Evolutionary conservation across 805 yeast species (phyloP).

Genomic region (Spathaspora passalidarum): DNA sequence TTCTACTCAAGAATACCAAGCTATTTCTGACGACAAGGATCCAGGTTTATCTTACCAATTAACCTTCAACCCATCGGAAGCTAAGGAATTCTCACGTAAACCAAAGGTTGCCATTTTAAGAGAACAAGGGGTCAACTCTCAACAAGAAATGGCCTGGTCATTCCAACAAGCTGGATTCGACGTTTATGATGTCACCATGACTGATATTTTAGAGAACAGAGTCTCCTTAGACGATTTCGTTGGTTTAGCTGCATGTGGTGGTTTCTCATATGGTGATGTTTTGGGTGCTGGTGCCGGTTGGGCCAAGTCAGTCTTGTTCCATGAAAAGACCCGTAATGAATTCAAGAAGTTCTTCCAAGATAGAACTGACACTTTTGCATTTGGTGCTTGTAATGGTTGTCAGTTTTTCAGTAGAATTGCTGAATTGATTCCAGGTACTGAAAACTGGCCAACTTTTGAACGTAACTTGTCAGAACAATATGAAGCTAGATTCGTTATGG

Average conservation of each 20-base stretch:
- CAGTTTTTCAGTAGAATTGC: conserved; percentile 89
- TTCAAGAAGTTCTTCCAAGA: conserved; percentile 79
- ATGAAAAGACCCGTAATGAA: conserved; percentile 70
- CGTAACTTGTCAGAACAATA: conserved; percentile 90
- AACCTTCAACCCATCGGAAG: conserved; percentile 50
- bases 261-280: conserved; percentile 98
- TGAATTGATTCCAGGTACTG: conserved; percentile 87
- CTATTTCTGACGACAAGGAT: conserved; percentile 74
- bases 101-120: conserved; percentile 95
- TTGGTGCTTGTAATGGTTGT: conserved; percentile 99
- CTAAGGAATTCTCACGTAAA: conserved; percentile 26
- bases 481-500: conserved; percentile 91
- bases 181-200: conserved; percentile 94
- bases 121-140: conserved; percentile 98
- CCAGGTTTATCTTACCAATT: conserved; percentile 87
- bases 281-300: conserved; percentile 98
- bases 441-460: conserved; percentile 94
- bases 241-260: conserved; percentile 98
- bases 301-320: conserved; percentile 94
- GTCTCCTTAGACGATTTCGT: conserved; percentile 75
- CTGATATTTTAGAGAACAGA: conserved; percentile 76
- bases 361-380: conserved; percentile 89
- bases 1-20: conserved; percentile 80
- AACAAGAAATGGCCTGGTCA: conserved; percentile 97
- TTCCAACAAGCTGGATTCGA: conserved; percentile 94